phyloP scores from a whole-genome alignment of 208 protist species.

The Trypanosoma melophagium region DNA sequence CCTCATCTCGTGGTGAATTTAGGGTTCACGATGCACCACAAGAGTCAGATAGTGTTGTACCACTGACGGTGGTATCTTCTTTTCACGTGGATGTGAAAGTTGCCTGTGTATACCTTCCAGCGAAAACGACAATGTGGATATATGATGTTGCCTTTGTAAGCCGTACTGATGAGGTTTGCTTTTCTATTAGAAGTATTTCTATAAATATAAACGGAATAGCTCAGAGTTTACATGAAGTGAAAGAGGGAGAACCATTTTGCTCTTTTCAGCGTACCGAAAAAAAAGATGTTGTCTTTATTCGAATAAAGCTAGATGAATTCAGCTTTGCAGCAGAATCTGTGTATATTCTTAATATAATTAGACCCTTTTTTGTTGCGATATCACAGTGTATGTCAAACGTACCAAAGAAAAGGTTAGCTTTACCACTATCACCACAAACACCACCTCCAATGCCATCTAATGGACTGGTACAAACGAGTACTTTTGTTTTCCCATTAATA shows the following conservation, averaged over 20 bases:
- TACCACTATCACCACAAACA: background rate
- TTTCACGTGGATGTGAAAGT: slow-evolving; percentile 47
- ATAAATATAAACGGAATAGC: slow-evolving; percentile 3
- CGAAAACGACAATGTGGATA: slow-evolving; percentile 9
- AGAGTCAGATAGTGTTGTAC: slow-evolving; percentile 4
- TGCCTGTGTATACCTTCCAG: slow-evolving; percentile 42
- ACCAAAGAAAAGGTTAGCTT: slow-evolving; percentile 1
- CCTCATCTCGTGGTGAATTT: background rate
- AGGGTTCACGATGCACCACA: background rate
- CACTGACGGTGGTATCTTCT: slow-evolving; percentile 29
- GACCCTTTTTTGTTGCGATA: slow-evolving; percentile 12
- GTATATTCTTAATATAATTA: slow-evolving; percentile 6
- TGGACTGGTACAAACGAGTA: slow-evolving; percentile 12
- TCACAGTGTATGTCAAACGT: too few species aligned
- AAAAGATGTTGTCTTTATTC: slow-evolving; percentile 19
- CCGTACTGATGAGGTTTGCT: slow-evolving; percentile 17
- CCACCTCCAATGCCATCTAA: background rate
- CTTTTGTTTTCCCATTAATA: slow-evolving; percentile 27
- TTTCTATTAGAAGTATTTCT: slow-evolving; percentile 24
- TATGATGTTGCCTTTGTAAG: slow-evolving; percentile 22
- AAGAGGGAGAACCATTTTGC: slow-evolving; percentile 11
- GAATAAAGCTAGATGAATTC: slow-evolving; percentile 23
- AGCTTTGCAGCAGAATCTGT: slow-evolving; percentile 6
- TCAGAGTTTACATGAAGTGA: slow-evolving; percentile 8
- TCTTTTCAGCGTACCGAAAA: slow-evolving; percentile 8